These are phyloP conservation scores for Colletotrichum sp. DNA, from an alignment of 2,329 filamentous ascomycete genomes.

Conservation along the genomic window DNA sequence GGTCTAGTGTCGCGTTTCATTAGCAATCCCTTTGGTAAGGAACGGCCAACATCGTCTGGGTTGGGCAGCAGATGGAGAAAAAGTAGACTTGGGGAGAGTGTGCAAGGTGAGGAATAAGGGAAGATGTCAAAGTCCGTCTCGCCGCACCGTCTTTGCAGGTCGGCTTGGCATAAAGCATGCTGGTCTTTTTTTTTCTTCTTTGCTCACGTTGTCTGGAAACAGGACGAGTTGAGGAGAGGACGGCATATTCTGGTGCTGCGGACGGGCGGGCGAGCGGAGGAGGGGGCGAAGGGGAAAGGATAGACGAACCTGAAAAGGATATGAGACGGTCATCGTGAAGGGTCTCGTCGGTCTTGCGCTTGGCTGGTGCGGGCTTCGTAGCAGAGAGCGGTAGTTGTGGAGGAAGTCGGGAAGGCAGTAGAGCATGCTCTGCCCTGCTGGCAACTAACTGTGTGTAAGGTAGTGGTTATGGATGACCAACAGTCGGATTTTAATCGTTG, in stretches of 20 bases:
- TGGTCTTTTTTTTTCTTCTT: not conserved
- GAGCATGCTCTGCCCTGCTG: slow-evolving; percentile 11
- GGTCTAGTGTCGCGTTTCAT: slow-evolving; percentile 64
- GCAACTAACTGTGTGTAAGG: not conserved
- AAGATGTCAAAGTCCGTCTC: not conserved
- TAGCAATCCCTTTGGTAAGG: slow-evolving; percentile 26
- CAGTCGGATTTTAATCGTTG: not conserved
- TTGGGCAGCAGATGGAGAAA: not conserved
- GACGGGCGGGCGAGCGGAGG: not conserved
- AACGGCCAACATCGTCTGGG: not conserved
- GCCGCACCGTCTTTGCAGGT: not conserved
- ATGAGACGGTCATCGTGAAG: slow-evolving; percentile 27
- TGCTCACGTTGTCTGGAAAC: not conserved
- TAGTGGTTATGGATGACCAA: not conserved
- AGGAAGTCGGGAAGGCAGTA: slow-evolving; percentile 21
- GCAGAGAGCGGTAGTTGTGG: slow-evolving; percentile 18
- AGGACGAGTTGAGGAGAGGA: not conserved
- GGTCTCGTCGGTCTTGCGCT: not conserved
- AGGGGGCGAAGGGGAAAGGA: not conserved
- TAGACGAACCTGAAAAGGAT: slow-evolving; percentile 27
- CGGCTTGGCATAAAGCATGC: not conserved
- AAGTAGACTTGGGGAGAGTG: not conserved
- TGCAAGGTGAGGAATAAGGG: not conserved
- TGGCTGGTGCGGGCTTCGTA: slow-evolving; percentile 9
- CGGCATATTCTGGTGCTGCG: not conserved